phyloP scores from a whole-genome alignment of 495 filamentous ascomycete genomes.

The Clavariopsis aquatica region DNA sequence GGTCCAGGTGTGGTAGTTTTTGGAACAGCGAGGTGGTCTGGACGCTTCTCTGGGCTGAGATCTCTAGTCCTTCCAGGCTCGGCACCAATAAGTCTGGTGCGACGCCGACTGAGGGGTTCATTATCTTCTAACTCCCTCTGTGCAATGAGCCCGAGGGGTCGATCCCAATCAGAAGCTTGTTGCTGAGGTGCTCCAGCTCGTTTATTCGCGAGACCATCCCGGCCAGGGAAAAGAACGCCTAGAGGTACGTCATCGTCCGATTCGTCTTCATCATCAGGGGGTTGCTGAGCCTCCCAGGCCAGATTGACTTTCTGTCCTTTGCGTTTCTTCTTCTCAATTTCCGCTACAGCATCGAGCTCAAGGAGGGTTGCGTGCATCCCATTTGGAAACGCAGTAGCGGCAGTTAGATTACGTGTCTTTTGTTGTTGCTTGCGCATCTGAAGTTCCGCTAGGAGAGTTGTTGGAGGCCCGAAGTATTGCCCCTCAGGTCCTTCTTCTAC shows the following conservation, averaged over 20 bases:
- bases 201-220: conserved; percentile 55
- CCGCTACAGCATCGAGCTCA: conserved; percentile 85
- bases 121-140: conserved; percentile 83
- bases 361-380: conserved; percentile 88
- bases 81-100: conserved; percentile 72
- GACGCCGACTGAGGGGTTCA: conserved; percentile 79
- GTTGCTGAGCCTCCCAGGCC: conserved; percentile 78
- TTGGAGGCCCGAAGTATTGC: conserved; percentile 67
- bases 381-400: conserved; percentile 64
- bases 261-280: conserved; percentile 50
- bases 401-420: conserved; percentile 70
- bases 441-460: conserved; percentile 88
- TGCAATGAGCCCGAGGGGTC: conserved; percentile 83
- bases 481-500: conserved; percentile 27
- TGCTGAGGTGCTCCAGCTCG: conserved; percentile 17
- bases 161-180: conserved; percentile 47
- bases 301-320: conserved; percentile 74
- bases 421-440: conserved; percentile 85
- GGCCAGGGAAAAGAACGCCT: conserved; percentile 71
- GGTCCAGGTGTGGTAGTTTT: conserved; percentile 15
- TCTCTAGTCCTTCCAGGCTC: conserved; percentile 36
- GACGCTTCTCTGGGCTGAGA: conserved; percentile 44
- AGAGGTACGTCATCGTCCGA: conserved; percentile 75
- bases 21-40: conserved; percentile 24
- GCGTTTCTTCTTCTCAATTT: conserved; percentile 76